Conservation (phyloP, 805 yeast genomes). For the Metschnikowia lochheadii region DNA sequence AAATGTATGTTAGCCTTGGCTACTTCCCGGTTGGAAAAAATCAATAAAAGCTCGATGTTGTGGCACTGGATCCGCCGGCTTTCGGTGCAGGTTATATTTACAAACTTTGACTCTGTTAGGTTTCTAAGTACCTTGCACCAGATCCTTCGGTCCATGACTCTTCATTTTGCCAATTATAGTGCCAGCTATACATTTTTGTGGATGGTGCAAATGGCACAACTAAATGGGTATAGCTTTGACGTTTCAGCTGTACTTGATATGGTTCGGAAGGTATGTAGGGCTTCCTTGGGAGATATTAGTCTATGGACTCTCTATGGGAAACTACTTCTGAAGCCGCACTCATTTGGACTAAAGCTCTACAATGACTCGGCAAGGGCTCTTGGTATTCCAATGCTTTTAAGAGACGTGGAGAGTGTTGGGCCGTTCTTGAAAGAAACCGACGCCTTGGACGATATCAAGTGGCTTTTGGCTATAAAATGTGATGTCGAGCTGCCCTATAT, state of each 20-base stretch:
- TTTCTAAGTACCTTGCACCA: slow-evolving; percentile 12
- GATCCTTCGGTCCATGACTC: slow-evolving; percentile 25
- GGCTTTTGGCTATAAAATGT: slow-evolving; percentile 16
- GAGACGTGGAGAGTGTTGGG: neutral
- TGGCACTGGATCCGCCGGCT: slow-evolving; percentile 29
- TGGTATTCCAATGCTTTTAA: neutral
- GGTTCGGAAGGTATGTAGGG: slow-evolving; percentile 9
- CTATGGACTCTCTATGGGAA: slow-evolving; percentile 17
- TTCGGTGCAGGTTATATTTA: slow-evolving; percentile 14
- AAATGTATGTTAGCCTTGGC: slow-evolving; percentile 27
- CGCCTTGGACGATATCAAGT: slow-evolving; percentile 6
- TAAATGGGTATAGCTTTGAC: slow-evolving; percentile 10
- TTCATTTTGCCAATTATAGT: slow-evolving; percentile 39
- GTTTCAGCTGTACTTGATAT: slow-evolving; percentile 1
- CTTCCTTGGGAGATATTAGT: slow-evolving; percentile 16
- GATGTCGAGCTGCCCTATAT: slow-evolving; percentile 10
- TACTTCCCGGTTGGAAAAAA: slow-evolving; percentile 28
- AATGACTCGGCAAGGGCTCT: neutral
- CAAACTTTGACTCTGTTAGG: neutral
- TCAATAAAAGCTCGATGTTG: slow-evolving; percentile 39
- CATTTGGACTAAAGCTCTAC: neutral
- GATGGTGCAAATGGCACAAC: slow-evolving; percentile 16
- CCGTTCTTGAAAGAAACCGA: neutral
- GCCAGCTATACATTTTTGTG: slow-evolving; percentile 33
- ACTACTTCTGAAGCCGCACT: neutral